Percentiles rank a stretch among this genome's conserved stretches.
phyloP scores from a whole-genome alignment of 768 basidiomycete species.

The Auricularia sp. region DNA sequence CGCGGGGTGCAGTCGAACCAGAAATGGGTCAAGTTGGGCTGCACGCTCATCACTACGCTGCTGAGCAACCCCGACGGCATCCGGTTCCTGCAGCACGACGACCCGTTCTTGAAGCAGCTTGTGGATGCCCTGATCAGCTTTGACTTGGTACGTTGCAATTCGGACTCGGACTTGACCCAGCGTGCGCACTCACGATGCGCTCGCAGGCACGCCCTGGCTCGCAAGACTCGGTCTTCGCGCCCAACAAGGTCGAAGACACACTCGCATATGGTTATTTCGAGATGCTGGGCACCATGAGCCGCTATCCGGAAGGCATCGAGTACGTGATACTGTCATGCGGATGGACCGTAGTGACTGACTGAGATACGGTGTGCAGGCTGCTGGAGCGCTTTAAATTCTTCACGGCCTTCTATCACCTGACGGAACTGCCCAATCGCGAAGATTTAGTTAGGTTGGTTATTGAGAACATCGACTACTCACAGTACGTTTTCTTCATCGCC shows the following conservation, averaged over 20 bases:
- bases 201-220: slow-evolving; percentile 12
- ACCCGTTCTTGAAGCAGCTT: slow-evolving; percentile 76
- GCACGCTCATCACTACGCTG: slow-evolving; percentile 70
- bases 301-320: slow-evolving; percentile 83
- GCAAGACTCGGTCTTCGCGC: slow-evolving; percentile 47
- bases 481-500: not conserved
- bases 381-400: slow-evolving; percentile 89
- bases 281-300: slow-evolving; percentile 88
- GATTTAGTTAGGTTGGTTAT: slow-evolving; percentile 88
- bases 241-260: slow-evolving; percentile 68
- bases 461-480: slow-evolving; percentile 79
- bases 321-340: slow-evolving; percentile 29
- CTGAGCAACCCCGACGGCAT: slow-evolving; percentile 76
- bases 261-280: slow-evolving; percentile 90
- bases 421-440: slow-evolving; percentile 82
- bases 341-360: slow-evolving; percentile 2
- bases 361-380: slow-evolving; percentile 30
- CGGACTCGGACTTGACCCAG: not conserved
- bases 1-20: slow-evolving; percentile 37
- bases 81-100: slow-evolving; percentile 70
- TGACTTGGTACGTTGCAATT: slow-evolving; percentile 59
- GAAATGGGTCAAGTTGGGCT: slow-evolving; percentile 84
- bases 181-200: slow-evolving; percentile 7
- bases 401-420: slow-evolving; percentile 91
- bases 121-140: slow-evolving; percentile 83